Conservation (phyloP, 345 rosid genomes). For the Carallia brachiata region DNA sequence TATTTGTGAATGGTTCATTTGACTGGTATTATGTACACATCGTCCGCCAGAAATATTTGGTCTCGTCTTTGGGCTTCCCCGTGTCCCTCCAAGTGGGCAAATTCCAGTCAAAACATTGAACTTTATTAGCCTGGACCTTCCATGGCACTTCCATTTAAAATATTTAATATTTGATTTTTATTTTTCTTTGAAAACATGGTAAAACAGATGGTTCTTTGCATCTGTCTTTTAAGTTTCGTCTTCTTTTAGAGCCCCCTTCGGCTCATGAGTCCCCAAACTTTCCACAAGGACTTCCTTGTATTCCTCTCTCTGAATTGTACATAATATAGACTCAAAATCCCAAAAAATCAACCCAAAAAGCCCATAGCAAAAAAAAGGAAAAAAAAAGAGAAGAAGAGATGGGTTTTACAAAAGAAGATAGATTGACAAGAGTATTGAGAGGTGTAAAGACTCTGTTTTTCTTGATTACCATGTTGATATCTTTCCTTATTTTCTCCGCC, state of each 20-base stretch:
- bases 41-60: slow-evolving; percentile 15
- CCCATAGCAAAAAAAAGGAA: background rate
- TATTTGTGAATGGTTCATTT: background rate
- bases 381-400: slow-evolving; percentile 20
- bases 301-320: background rate
- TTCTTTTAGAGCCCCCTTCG: background rate
- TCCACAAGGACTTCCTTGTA: background rate
- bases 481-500: slow-evolving; percentile 78
- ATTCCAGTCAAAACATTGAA: slow-evolving; percentile 34
- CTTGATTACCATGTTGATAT: slow-evolving; percentile 63
- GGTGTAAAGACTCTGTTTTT: slow-evolving; percentile 73
- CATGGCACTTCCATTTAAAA: slow-evolving; percentile 2
- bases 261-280: background rate
- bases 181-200: background rate
- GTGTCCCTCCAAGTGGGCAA: slow-evolving; percentile 10
- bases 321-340: background rate
- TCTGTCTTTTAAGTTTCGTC: background rate
- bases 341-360: background rate
- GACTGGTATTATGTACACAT: slow-evolving; percentile 6
- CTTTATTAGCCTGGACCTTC: slow-evolving; percentile 17
- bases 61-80: slow-evolving; percentile 6
- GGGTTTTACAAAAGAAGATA: slow-evolving; percentile 75
- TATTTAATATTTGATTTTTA: background rate
- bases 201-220: background rate
- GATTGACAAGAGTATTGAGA: slow-evolving; percentile 43